Base-by-base conservation (phyloP, 2,329 filamentous ascomycete species). In the Conoideocrella luteorostrata region DNA sequence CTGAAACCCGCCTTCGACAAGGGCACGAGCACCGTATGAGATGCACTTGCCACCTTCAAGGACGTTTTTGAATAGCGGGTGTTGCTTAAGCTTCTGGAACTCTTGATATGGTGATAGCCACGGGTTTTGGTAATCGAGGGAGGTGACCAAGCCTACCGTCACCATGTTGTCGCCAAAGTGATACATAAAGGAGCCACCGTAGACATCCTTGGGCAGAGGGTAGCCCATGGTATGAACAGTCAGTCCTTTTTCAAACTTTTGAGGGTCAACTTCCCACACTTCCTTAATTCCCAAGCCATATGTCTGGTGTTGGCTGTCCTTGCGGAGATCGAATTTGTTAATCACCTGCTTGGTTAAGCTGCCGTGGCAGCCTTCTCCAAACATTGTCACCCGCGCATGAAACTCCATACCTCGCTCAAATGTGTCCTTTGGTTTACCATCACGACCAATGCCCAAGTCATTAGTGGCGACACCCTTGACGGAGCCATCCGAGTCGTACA, bases 371-470 rank as follows among this genome's bases (percentile, higher is more conserved):
- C 93, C 93, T 69, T 98, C 93, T 11, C 78, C 93, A 47, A 98
- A 89, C 44, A 98, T 74, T 29, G 93, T 98, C 39, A 93, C 83
- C 46, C 86, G 77, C 6, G 93, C 91, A 59, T 95, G 89, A 62
- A 98, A 98, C 68, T 95, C 93, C 93, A 98, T 98, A 47, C 93
- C 93, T 48, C 93, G 79, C 72, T 97, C 90, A 58, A 96, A 98
- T 6, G 76, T 83, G 44, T 93, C 86, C 70, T 95, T 96, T 28
- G 90, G 80, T 63, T 84, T 85, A 30, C 91, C 91, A 56, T 86
- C 78, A 43, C 89, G 78, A 9, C 77, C 82, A 47, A 98, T 78
- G 30, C 93, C 93, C 18, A 96, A 71, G 59, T 98, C 93, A 59
- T 97, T 97, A 37, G 93, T 98, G 15, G 93, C 93, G 32, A 98